phyloP scores from a whole-genome alignment of 2,329 filamentous ascomycete species.

The Xylaria sp. region DNA sequence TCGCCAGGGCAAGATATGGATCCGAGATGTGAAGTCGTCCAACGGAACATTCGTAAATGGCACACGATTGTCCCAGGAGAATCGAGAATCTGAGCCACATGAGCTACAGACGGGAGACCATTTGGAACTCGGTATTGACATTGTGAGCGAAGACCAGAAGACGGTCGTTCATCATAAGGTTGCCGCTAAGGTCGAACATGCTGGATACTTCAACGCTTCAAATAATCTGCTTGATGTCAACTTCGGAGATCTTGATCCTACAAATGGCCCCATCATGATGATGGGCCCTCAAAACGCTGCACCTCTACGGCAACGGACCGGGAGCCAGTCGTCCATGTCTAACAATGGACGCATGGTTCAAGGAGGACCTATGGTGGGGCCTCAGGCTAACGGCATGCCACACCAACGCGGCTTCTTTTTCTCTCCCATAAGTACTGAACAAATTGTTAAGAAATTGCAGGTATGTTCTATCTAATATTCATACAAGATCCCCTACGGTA shows the following conservation, averaged over 20 bases:
- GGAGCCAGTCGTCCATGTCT: conserved; percentile 71
- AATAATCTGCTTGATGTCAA: conserved; percentile 87
- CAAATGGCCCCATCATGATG: conserved; percentile 78
- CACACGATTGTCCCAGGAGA: conserved; percentile 87
- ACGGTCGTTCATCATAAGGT: conserved; percentile 99
- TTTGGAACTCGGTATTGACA: conserved; percentile 95
- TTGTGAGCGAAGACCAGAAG: conserved; percentile 98
- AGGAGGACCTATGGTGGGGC: conserved; percentile 59
- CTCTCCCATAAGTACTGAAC: conserved; percentile 90
- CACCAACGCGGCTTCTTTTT: conserved; percentile 87
- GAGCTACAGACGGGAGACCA: conserved; percentile 92
- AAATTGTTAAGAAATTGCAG: conserved; percentile 88
- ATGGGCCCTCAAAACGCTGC: conserved; percentile 74
- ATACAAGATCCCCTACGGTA: neutral
- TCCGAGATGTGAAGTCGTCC: conserved; percentile 96
- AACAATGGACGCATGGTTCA: conserved; percentile 71
- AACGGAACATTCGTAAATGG: conserved; percentile 99
- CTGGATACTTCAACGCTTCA: conserved; percentile 79
- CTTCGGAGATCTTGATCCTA: conserved; percentile 89
- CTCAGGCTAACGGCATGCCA: conserved; percentile 67
- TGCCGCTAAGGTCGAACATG: conserved; percentile 94
- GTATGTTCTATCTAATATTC: conserved; percentile 61
- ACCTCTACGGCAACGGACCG: conserved; percentile 75
- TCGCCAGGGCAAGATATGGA: conserved; percentile 87
- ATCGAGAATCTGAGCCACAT: conserved; percentile 94